Evolutionary conservation across 257 asterid species (phyloP).

Genomic region (Nicotiana tomentosiformis): DNA sequence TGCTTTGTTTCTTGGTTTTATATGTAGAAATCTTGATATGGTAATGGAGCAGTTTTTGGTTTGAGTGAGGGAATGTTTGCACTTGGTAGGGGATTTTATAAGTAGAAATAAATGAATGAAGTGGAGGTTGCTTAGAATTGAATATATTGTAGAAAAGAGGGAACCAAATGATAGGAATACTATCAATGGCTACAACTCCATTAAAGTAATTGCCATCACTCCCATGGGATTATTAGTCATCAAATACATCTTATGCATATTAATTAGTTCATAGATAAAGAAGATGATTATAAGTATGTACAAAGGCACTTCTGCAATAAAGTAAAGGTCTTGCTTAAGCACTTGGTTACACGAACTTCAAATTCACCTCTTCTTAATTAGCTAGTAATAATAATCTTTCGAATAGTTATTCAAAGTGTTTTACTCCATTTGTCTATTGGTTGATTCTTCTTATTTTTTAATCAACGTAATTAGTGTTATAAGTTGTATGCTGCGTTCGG

Average conservation of each 20-base stretch:
- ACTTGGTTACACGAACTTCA: background rate
- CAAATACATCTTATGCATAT: background rate
- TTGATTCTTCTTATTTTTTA: background rate
- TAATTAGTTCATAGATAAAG: background rate
- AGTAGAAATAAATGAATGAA: conserved; percentile 2
- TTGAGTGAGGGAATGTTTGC: conserved; percentile 5
- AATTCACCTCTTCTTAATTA: background rate
- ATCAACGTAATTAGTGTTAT: background rate
- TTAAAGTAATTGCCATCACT: background rate
- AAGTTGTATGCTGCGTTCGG: too few relatives aligned
- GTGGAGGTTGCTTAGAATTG: conserved; percentile 33
- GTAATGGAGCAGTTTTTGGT: background rate
- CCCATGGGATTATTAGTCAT: background rate
- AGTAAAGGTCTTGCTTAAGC: background rate
- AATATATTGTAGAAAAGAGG: conserved; percentile 25
- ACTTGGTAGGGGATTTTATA: background rate
- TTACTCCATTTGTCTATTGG: background rate
- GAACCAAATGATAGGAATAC: conserved; percentile 24
- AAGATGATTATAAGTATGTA: background rate
- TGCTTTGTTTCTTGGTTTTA: background rate
- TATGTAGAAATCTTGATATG: background rate
- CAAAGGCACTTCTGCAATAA: background rate
- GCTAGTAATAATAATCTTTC: background rate
- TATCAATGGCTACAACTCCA: conserved; percentile 9
- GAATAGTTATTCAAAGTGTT: background rate